Base-by-base conservation (phyloP, 2,329 filamentous ascomycete genomes). In the Xylariaceae sp. region DNA sequence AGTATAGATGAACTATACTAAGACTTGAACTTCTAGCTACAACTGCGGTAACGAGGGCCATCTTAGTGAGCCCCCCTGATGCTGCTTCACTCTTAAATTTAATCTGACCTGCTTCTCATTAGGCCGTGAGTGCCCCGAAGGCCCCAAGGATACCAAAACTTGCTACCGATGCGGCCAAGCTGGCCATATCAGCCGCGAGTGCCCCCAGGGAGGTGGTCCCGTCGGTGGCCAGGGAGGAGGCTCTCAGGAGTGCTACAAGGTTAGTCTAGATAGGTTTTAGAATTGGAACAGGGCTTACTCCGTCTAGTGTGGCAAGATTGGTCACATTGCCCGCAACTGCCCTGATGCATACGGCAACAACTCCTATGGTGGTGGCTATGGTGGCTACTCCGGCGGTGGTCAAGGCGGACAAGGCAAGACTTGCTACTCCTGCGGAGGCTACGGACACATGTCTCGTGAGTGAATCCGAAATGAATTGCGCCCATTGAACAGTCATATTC, bases 361-460 rank as follows among this genome's bases (percentile, higher is more conserved):
- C 60, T 79, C 75, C 55, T 62, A 63, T 50, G 65, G 69, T 48
- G 67, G 69, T 50, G 60, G 62, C 47, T 65, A 70, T 49, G 67
- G 69, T 68, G 65, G 67, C 50, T 67, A 69, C 46, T 68, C 71
- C 44, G 63, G 62, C 50, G 62, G 63, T 52, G 68, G 69, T 37
- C 70, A 71, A 50, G 69, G 71, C 54, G 71, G 75, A 49, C 55
- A 57, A 41, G 54, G 82, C 63, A 89, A 92, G 77, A 96, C 90
- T 60, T 97, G 93, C 85, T 98, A 96, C 80, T 95, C 90, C 36
- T 97, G 93, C 75, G 93, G 93, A 61, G 93, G 93, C 57, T 91
- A 89, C 67, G 92, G 92, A 64, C 93, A 98, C 77, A 92, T 95
- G 86, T 91, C 88, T 66, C 86, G 91, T 78, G 66, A 64, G 79